These are phyloP conservation scores for Penicillium psychrosexuale DNA, from an alignment of 2,329 filamentous ascomycete species.

Conservation along the genomic window DNA sequence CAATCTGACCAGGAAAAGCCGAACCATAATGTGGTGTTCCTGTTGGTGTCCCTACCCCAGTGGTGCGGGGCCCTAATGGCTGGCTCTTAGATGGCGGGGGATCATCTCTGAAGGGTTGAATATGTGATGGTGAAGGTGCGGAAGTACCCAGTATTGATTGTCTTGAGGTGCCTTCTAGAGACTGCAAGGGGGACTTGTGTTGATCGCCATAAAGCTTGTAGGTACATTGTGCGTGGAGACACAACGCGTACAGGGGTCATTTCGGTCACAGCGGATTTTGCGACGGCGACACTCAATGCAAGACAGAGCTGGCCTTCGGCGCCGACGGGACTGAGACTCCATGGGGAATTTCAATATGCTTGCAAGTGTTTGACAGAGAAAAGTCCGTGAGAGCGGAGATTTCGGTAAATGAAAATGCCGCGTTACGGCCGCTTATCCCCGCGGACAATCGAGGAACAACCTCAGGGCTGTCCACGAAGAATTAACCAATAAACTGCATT, in stretches of 20 bases:
- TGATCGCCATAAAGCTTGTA: background rate
- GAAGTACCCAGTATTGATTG: background rate
- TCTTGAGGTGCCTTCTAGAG: background rate
- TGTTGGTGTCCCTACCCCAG: background rate
- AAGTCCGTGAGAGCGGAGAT: background rate
- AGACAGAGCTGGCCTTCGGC: background rate
- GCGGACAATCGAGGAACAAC: too few species aligned
- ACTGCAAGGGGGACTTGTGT: background rate
- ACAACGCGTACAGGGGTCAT: background rate
- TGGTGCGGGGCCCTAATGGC: background rate
- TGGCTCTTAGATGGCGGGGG: background rate
- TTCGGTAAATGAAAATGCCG: background rate
- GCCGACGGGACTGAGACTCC: background rate
- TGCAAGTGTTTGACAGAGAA: background rate
- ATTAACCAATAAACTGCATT: background rate
- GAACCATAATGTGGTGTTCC: background rate
- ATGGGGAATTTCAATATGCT: background rate
- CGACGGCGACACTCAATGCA: background rate
- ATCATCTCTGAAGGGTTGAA: background rate
- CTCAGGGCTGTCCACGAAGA: background rate
- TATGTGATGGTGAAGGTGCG: background rate
- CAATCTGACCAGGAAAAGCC: background rate
- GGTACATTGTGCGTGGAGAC: background rate
- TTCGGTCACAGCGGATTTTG: background rate
- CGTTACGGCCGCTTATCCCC: background rate